Evolutionary conservation across 768 basidiomycete species (phyloP).

Genomic region (Erythrobasidium yunnanense): DNA sequence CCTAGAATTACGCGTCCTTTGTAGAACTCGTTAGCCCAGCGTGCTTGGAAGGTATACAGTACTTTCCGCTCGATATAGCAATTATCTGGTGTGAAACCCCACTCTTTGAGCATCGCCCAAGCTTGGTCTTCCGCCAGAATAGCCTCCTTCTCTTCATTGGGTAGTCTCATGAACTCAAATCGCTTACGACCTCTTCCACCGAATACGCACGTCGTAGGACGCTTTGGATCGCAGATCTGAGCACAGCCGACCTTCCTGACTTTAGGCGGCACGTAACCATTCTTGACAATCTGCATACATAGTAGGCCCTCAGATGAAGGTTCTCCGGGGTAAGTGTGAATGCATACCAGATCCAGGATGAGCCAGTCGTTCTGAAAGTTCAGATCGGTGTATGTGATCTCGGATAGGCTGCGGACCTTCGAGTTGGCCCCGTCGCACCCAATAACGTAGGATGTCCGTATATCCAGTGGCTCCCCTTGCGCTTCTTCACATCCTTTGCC

Average conservation of each 20-base stretch:
- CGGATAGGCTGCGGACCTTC: background rate
- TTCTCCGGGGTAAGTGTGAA: background rate
- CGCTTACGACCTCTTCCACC: background rate
- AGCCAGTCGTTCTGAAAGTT: conserved; percentile 11
- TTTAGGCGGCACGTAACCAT: background rate
- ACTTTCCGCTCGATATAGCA: conserved; percentile 8
- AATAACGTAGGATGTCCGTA: background rate
- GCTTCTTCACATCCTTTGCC: background rate
- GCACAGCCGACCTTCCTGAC: background rate
- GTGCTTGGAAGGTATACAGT: conserved; percentile 3
- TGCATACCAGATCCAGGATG: background rate
- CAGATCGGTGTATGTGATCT: background rate
- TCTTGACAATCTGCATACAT: background rate
- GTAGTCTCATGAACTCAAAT: conserved; percentile 9
- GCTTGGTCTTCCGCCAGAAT: background rate
- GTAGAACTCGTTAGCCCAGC: conserved; percentile 12
- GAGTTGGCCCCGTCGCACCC: conserved; percentile 12
- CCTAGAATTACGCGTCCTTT: background rate
- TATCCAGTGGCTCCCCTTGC: conserved; percentile 1
- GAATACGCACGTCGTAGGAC: conserved; percentile 4
- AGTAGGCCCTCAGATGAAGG: background rate
- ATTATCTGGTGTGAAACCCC: background rate
- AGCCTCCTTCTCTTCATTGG: background rate
- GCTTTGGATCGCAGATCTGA: background rate
- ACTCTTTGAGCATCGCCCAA: background rate